phyloP scores from a whole-genome alignment of 331 rosid genomes.

The Cucumis variabilis region DNA sequence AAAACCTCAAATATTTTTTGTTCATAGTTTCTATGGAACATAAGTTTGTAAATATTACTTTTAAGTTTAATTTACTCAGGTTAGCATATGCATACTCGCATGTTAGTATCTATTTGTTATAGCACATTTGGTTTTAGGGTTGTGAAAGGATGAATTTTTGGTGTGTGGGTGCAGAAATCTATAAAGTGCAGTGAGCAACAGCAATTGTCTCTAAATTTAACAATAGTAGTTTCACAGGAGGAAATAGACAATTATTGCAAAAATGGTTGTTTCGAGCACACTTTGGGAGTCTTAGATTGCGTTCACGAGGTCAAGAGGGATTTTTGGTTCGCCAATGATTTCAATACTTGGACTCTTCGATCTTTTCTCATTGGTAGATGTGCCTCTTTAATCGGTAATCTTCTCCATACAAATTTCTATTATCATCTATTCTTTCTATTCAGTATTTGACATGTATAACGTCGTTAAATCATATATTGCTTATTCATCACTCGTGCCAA shows the following conservation, averaged over 20 bases:
- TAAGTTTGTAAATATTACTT: no score
- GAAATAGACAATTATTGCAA: conserved; percentile 32
- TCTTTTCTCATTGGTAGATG: conserved; percentile 31
- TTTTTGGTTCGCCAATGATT: conserved; percentile 42
- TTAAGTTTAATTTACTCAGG: no score
- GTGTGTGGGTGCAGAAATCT: conserved; percentile 23
- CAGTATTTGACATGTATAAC: not conserved
- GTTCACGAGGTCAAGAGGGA: conserved; percentile 33
- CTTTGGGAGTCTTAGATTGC: conserved; percentile 40
- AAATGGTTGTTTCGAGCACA: conserved; percentile 37
- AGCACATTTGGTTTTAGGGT: no score
- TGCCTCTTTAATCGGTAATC: not conserved
- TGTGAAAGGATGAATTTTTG: not conserved
- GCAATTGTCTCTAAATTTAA: conserved; percentile 15
- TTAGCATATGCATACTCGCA: no score
- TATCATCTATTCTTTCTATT: no score
- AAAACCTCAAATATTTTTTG: no score
- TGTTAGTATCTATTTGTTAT: no score
- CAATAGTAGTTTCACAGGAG: not conserved
- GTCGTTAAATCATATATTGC: not conserved
- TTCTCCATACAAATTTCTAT: no score
- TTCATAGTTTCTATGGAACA: no score
- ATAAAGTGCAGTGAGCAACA: not conserved
- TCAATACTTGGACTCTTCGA: conserved; percentile 22
- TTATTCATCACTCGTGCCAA: no score